These are phyloP conservation scores for Pulveroboletus sp. DNA, from an alignment of 768 basidiomycete species.

Conservation along the genomic window DNA sequence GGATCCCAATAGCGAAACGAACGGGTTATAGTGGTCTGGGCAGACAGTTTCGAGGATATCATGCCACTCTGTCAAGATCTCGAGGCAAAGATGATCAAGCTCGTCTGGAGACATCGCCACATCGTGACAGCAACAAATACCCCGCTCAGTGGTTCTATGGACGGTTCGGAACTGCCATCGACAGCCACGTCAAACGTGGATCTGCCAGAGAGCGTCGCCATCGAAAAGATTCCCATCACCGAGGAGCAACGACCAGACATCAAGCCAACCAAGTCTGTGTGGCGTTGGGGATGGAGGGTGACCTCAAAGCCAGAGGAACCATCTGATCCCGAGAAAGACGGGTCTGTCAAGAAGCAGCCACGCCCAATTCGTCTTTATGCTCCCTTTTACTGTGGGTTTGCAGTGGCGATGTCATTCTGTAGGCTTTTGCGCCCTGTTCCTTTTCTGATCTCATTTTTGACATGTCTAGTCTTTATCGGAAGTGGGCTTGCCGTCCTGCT, in stretches of 20 bases:
- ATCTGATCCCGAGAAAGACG: constrained; percentile 51
- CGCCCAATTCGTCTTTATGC: constrained; percentile 66
- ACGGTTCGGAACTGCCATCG: constrained; percentile 43
- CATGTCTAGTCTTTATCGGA: constrained; percentile 62
- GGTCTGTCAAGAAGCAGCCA: constrained; percentile 18
- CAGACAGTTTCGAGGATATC: constrained; percentile 76
- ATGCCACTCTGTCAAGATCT: constrained; percentile 69
- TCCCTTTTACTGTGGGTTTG: constrained; percentile 69
- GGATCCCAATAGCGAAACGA: constrained; percentile 63
- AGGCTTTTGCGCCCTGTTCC: constrained; percentile 24
- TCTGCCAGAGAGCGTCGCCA: constrained; percentile 42
- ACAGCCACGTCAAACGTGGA: constrained; percentile 52
- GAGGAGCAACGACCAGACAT: constrained; percentile 10
- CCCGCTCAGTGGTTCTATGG: constrained; percentile 18
- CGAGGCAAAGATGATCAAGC: constrained; percentile 75
- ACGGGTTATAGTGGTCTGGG: constrained; percentile 78
- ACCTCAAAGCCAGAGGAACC: constrained; percentile 23
- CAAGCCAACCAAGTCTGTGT: constrained; percentile 4
- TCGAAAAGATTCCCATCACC: constrained; percentile 21
- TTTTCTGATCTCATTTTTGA: constrained; percentile 4
- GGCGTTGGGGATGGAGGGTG: constrained; percentile 47
- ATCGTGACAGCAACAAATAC: constrained; percentile 8
- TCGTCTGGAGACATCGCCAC: constrained; percentile 64
- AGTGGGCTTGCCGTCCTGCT: constrained; percentile 58
- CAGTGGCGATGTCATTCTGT: constrained; percentile 63